A percentile compares a stretch with the other conserved stretches of the same genome.
phyloP scores from a whole-genome alignment of 2,329 filamentous ascomycete species.

The Sporothrix inflata region DNA sequence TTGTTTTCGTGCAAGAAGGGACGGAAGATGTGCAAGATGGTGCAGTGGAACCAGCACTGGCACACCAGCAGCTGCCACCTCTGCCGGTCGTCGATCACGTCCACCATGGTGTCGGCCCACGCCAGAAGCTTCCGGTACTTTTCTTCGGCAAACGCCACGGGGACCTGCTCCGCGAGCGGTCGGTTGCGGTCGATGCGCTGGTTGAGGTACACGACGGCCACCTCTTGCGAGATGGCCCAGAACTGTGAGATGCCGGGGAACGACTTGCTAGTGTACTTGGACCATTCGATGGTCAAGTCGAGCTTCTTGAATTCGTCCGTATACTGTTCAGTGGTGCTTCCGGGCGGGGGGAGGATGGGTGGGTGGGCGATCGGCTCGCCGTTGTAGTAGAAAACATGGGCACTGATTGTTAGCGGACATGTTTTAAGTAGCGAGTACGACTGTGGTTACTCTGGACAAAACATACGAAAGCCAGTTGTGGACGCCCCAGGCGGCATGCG shows the following conservation, averaged over 20 bases:
- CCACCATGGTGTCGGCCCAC: slow-evolving; percentile 32
- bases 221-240: slow-evolving; percentile 17
- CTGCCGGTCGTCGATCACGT: slow-evolving; percentile 22
- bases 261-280: neutral
- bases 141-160: slow-evolving; percentile 33
- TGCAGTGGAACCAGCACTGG: slow-evolving; percentile 34
- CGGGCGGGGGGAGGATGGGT: slow-evolving; percentile 3
- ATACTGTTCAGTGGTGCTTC: neutral
- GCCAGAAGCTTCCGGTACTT: slow-evolving; percentile 34
- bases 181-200: slow-evolving; percentile 22
- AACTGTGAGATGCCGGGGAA: slow-evolving; percentile 6
- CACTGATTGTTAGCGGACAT: neutral
- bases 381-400: slow-evolving; percentile 28
- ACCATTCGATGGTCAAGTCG: neutral
- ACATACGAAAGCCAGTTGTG: slow-evolving; percentile 27
- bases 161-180: slow-evolving; percentile 13
- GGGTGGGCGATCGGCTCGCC: slow-evolving; percentile 11
- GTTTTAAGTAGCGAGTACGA: too few species aligned
- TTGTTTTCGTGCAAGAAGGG: slow-evolving; percentile 26
- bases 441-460: too few species aligned
- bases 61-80: slow-evolving; percentile 26
- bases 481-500: slow-evolving; percentile 29
- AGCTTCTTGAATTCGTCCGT: neutral
- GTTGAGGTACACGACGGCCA: slow-evolving; percentile 26
- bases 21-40: slow-evolving; percentile 30